These are phyloP conservation scores for Boeremia exigua DNA, from an alignment of 2,329 filamentous ascomycete species.

Conservation along the genomic window DNA sequence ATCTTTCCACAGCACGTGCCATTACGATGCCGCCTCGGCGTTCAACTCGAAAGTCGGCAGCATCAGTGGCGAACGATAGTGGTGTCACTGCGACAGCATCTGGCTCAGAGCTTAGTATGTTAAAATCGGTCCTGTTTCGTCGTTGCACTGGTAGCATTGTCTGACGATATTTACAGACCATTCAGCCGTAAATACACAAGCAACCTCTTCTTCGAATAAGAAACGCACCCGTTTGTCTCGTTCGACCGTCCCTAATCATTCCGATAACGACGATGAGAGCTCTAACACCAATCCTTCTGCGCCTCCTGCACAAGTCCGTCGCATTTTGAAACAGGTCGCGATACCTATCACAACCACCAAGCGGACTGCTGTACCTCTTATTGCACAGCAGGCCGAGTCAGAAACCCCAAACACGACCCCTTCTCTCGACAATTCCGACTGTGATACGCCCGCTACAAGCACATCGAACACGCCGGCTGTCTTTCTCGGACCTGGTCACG, in stretches of 20 bases:
- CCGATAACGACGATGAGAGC: slow-evolving; percentile 35
- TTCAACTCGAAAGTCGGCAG: slow-evolving; percentile 33
- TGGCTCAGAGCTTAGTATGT: slow-evolving; percentile 2
- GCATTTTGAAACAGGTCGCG: slow-evolving; percentile 42
- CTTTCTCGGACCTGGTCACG: slow-evolving; percentile 34
- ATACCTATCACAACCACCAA: slow-evolving; percentile 34
- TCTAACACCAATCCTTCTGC: slow-evolving; percentile 18
- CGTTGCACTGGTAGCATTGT: neutral
- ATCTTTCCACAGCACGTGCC: neutral
- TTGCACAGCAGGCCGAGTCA: slow-evolving; percentile 19
- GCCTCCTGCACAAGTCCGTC: slow-evolving; percentile 20
- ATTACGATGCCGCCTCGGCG: slow-evolving; percentile 33
- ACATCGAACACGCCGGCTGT: slow-evolving; percentile 61
- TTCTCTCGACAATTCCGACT: slow-evolving; percentile 53
- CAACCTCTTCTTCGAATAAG: slow-evolving; percentile 3
- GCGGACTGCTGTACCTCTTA: slow-evolving; percentile 10
- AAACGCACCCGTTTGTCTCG: slow-evolving; percentile 33
- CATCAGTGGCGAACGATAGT: slow-evolving; percentile 16
- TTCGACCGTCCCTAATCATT: slow-evolving; percentile 40
- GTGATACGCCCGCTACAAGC: slow-evolving; percentile 69
- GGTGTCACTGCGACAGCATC: slow-evolving; percentile 5
- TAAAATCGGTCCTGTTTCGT: neutral
- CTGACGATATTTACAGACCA: slow-evolving; percentile 5
- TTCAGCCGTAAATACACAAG: slow-evolving; percentile 4
- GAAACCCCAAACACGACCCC: slow-evolving; percentile 39